phyloP scores from a whole-genome alignment of 257 asterid species.

The Nicotiana obtusifolia region DNA sequence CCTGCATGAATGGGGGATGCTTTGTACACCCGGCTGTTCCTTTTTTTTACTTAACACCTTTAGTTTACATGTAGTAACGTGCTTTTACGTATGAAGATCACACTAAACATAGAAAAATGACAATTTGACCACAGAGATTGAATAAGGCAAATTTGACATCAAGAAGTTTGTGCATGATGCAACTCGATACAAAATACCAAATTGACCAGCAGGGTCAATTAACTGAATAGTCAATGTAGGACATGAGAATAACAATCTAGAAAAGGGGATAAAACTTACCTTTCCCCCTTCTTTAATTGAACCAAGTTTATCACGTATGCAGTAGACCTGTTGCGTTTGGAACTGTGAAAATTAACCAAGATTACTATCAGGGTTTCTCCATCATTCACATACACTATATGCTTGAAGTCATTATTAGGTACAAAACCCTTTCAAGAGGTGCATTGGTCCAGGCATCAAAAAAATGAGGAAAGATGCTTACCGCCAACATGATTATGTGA shows the following conservation, averaged over 20 bases:
- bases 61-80: not conserved
- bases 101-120: not conserved
- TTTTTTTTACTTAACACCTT: not conserved
- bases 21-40: too few relatives aligned
- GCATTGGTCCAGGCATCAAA: not conserved
- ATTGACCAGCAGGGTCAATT: not conserved
- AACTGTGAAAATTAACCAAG: slow-evolving; percentile 43
- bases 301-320: slow-evolving; percentile 79
- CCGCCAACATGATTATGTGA: slow-evolving; percentile 75
- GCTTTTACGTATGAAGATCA: not conserved
- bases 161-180: not conserved
- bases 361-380: not conserved
- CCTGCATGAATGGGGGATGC: too few relatives aligned
- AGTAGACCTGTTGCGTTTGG: slow-evolving; percentile 91
- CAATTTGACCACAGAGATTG: not conserved
- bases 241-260: not conserved
- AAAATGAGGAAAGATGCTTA: slow-evolving; percentile 18
- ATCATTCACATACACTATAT: not conserved
- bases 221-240: not conserved
- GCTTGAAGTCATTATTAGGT: not conserved
- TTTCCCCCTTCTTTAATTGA: slow-evolving; percentile 82
- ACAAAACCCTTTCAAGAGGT: not conserved
- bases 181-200: not conserved
- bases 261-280: slow-evolving; percentile 33
- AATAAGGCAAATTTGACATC: not conserved